Percentiles rank a stretch among this genome's conserved stretches.
Conservation (phyloP, 176 grass and related monocot genomes). For the Hordeum marinum region DNA sequence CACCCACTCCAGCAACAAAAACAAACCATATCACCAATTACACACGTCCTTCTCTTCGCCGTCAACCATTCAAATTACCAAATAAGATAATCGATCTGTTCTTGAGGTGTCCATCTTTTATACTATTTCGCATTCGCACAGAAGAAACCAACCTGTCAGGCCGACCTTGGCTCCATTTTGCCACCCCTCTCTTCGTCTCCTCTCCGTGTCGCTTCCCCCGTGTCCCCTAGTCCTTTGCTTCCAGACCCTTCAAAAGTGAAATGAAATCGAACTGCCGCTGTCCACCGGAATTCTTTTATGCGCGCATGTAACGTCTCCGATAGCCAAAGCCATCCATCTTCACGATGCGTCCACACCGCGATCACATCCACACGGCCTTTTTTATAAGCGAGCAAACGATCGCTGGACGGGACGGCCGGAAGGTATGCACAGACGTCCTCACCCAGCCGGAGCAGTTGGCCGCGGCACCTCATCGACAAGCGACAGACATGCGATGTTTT, state of each 20-base stretch:
- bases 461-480: conserved; percentile 1
- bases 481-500: conserved; percentile 10
- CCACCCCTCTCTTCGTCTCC: not conserved
- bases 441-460: not conserved
- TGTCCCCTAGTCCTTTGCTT: conserved; percentile 24
- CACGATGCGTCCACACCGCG: not conserved
- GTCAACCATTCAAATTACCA: not conserved
- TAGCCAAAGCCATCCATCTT: no score
- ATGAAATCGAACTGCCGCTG: conserved; percentile 24
- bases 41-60: not conserved
- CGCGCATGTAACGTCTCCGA: not conserved
- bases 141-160: not conserved
- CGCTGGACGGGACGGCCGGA: no score
- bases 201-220: not conserved
- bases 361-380: conserved; percentile 1
- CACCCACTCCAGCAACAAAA: no score
- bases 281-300: not conserved
- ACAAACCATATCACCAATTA: no score
- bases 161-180: not conserved
- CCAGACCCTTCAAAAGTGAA: not conserved
- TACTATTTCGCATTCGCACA: not conserved
- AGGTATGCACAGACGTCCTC: not conserved
- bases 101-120: not conserved
- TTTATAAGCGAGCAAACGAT: not conserved
- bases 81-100: not conserved